Percentiles rank a stretch among this genome's conserved stretches.
Evolutionary conservation across 1,139 yeast genomes (phyloP).

Genomic region (Saccharomyces hybrid): DNA sequence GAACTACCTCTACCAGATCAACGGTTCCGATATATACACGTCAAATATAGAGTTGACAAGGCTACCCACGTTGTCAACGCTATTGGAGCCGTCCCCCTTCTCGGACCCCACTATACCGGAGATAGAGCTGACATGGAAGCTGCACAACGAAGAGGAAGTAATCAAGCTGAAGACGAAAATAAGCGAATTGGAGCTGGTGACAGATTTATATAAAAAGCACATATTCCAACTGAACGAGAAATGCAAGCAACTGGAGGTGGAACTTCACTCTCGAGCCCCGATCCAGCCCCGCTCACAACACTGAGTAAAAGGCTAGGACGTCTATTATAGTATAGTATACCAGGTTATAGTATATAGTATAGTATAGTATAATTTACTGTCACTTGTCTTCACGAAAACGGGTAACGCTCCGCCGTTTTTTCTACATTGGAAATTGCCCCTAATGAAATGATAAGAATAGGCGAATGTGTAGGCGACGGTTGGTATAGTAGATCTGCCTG

Average conservation of each 20-base stretch:
- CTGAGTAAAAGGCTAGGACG: conserved; percentile 4
- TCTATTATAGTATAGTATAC: background rate
- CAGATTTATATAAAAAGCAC: conserved; percentile 76
- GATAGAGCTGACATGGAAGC: conserved; percentile 5
- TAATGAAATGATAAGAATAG: background rate
- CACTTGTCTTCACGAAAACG: background rate
- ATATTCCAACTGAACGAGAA: conserved; percentile 63
- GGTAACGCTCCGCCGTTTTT: background rate
- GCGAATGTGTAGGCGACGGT: background rate
- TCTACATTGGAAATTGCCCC: background rate
- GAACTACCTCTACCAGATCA: background rate
- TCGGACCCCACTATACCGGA: background rate
- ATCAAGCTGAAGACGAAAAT: conserved; percentile 65
- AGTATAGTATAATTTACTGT: background rate
- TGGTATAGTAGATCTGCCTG: too few species aligned
- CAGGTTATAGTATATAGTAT: background rate
- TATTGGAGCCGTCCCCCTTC: background rate
- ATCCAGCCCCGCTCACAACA: background rate
- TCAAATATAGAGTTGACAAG: background rate
- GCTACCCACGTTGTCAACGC: background rate
- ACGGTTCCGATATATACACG: background rate
- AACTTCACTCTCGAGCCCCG: conserved; percentile 6
- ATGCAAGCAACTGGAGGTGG: conserved; percentile 18
- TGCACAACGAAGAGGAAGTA: conserved; percentile 38
- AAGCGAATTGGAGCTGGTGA: conserved; percentile 81